phyloP scores from a whole-genome alignment of 2,329 filamentous ascomycete genomes.

The Hypoxylon sp. region DNA sequence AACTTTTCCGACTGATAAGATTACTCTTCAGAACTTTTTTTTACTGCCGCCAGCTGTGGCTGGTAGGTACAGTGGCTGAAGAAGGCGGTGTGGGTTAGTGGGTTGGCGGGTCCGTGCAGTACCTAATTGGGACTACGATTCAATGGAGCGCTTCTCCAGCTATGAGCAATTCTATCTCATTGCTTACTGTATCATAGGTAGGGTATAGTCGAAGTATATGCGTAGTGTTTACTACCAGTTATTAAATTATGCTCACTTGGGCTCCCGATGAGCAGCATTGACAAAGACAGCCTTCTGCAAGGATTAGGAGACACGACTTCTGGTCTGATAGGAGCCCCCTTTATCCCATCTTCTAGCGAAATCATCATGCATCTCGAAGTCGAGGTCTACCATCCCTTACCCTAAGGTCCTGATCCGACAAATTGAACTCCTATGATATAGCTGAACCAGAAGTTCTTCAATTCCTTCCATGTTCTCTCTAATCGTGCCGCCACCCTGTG shows the following conservation, averaged over 20 bases:
- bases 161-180: no score
- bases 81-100: conserved; percentile 31
- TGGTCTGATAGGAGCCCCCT: no score
- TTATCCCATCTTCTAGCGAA: no score
- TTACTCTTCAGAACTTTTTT: conserved; percentile 43
- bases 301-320: no score
- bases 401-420: background rate
- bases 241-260: no score
- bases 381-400: background rate
- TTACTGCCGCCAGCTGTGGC: conserved; percentile 44
- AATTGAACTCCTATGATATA: background rate
- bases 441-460: background rate
- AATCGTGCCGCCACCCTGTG: background rate
- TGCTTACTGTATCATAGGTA: no score
- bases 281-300: no score
- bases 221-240: no score
- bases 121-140: background rate
- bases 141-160: background rate
- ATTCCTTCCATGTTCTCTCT: background rate
- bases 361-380: no score
- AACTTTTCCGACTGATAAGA: conserved; percentile 26
- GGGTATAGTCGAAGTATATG: no score
- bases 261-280: no score
- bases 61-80: conserved; percentile 15
- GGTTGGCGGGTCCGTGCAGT: background rate